Evolutionary conservation across 169 alveolate genomes (phyloP).

Genomic region (Plasmodium knowlesi): DNA sequence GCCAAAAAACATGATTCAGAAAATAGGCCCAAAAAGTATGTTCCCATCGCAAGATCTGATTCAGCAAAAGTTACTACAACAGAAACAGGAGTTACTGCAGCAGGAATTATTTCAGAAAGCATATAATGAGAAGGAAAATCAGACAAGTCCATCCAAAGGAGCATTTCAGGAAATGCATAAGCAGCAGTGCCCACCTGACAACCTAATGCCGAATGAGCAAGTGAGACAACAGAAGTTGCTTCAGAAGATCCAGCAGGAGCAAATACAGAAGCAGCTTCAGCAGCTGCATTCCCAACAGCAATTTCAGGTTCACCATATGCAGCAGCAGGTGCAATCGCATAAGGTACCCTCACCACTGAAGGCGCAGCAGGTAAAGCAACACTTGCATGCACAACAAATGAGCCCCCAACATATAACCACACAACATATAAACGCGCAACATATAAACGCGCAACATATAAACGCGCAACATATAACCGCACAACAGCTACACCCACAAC

Average conservation of each 20-base stretch:
- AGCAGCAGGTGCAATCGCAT: constrained; percentile 12
- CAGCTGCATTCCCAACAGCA: constrained; percentile 47
- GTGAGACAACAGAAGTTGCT: constrained; percentile 39
- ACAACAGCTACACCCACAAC: constrained; percentile 7
- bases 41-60: constrained; percentile 28
- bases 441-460: not conserved
- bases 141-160: not conserved
- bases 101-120: constrained; percentile 48
- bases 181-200: constrained; percentile 27
- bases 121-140: constrained; percentile 42
- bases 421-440: not conserved
- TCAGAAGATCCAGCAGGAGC: constrained; percentile 42
- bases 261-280: constrained; percentile 46
- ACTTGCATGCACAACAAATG: constrained; percentile 16
- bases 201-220: constrained; percentile 9
- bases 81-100: constrained; percentile 25
- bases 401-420: not conserved
- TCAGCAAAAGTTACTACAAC: constrained; percentile 43
- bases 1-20: constrained; percentile 28
- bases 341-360: not conserved
- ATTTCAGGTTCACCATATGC: constrained; percentile 5
- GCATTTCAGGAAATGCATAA: constrained; percentile 18
- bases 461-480: not conserved
- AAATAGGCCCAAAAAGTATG: constrained; percentile 19
- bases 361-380: constrained; percentile 4